Percentiles rank a stretch among this genome's conserved stretches.
Evolutionary conservation across 1,284 basidiomycete genomes (phyloP).

Genomic region (Flammula alnicola): DNA sequence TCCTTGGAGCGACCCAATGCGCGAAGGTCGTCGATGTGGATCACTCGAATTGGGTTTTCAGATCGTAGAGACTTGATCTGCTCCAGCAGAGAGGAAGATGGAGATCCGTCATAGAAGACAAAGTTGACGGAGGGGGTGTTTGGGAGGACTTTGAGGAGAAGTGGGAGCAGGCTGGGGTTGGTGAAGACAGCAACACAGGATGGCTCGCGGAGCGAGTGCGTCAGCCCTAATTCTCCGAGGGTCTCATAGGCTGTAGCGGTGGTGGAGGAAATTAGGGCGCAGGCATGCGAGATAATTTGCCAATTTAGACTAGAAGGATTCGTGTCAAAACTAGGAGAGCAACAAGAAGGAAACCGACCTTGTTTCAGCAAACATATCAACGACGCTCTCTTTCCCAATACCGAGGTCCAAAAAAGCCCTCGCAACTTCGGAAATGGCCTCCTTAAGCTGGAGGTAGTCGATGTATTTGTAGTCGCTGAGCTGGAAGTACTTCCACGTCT

Average conservation of each 20-base stretch:
- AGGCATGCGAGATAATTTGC: constrained; percentile 21
- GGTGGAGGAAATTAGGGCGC: constrained; percentile 17
- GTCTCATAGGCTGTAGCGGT: constrained; percentile 22
- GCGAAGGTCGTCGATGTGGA: constrained; percentile 74
- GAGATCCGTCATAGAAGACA: constrained; percentile 86
- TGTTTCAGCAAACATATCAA: constrained; percentile 21
- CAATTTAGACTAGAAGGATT: constrained; percentile 12
- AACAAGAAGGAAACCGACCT: constrained; percentile 7
- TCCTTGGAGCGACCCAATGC: constrained; percentile 55
- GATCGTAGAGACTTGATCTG: constrained; percentile 58
- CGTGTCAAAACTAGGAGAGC: not conserved
- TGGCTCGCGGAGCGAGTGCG: constrained; percentile 21
- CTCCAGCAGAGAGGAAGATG: constrained; percentile 52
- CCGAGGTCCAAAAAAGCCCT: constrained; percentile 16
- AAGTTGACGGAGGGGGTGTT: constrained; percentile 73
- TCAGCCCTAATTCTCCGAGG: constrained; percentile 19
- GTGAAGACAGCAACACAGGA: constrained; percentile 19
- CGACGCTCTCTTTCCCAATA: constrained; percentile 12
- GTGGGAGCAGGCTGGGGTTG: constrained; percentile 16
- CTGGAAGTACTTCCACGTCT: constrained; percentile 94
- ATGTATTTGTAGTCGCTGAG: constrained; percentile 84
- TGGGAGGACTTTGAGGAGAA: constrained; percentile 18
- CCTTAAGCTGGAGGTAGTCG: constrained; percentile 53
- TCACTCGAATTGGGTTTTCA: constrained; percentile 48
- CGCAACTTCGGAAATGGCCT: constrained; percentile 15